Conservation (phyloP, 192 early-diverging fungal genomes). For the Entomortierella chlamydospora region DNA sequence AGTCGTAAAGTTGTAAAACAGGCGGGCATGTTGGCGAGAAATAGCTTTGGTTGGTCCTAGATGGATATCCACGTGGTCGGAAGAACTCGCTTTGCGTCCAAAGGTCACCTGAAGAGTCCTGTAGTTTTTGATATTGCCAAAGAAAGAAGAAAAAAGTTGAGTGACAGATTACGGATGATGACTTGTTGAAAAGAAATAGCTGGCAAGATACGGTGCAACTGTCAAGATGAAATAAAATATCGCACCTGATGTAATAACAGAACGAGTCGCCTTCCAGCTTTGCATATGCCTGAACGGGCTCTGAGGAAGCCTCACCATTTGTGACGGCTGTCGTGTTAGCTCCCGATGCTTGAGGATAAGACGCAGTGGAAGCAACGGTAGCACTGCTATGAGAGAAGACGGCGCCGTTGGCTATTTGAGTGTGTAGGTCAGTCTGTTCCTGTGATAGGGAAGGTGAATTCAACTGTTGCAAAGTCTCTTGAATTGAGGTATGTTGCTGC, state of each 20-base stretch:
- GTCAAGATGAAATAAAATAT: no score
- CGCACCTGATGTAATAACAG: conserved; percentile 80
- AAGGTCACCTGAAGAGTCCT: conserved; percentile 80
- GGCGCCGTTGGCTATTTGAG: conserved; percentile 7
- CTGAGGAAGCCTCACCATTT: conserved; percentile 26
- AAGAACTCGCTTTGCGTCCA: conserved; percentile 73
- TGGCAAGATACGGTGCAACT: no score
- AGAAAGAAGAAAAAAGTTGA: neutral
- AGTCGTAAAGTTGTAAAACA: conserved; percentile 86
- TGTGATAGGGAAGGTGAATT: neutral
- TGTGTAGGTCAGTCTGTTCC: conserved; percentile 1
- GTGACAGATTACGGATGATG: no score
- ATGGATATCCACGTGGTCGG: conserved; percentile 86
- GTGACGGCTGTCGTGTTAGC: conserved; percentile 3
- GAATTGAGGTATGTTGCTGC: neutral
- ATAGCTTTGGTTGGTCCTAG: conserved; percentile 87
- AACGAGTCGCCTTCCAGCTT: conserved; percentile 88
- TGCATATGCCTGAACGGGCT: conserved; percentile 87
- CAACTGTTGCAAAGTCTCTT: conserved; percentile 8
- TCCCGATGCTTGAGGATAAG: conserved; percentile 28
- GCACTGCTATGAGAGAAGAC: neutral
- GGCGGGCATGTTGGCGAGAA: conserved; percentile 86
- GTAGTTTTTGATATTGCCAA: no score
- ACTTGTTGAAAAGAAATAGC: no score
- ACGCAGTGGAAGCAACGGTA: neutral